Base-by-base conservation (phyloP, 495 filamentous ascomycete genomes). In the Aspergillus wentii region DNA sequence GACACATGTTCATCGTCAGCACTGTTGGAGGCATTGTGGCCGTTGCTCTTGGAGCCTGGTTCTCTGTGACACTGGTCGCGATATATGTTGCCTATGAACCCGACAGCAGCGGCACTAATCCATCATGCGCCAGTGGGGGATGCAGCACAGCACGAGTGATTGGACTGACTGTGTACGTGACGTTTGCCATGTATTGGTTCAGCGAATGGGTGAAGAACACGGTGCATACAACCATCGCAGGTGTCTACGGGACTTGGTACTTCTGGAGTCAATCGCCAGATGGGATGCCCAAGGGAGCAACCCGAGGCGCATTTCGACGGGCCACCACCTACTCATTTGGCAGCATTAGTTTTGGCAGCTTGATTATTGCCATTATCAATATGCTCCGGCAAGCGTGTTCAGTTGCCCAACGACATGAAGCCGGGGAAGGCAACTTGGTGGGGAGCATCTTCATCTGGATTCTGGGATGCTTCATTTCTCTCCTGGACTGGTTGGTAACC, bases 221-320 rank as follows among this genome's bases (percentile, higher is more conserved):
- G 11, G 83, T 95, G 23, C 89, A 97, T 59, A 83, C 80, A 20
- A 88, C 83, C 15, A 83, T 95, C 51, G 83, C 85, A 0, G 88
- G 91, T 8, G 82, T 95, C 9, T 95, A 94, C 45, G 90, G 87
- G 0, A 84, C 83, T 1, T 95, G 90, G 90, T 97, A 94, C 63
- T 95, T 95, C 68, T 81, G 71, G 47, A 64, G 70, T 22, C 64
- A 74, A 13, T 83, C 83, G 30, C 60, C 74, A 0, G 59, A 58
- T 14, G 74, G 75, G 3, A 82, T 85, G 55, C 88, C 88, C 3
- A 77, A 67, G 29, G 77, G 78, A 8, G 80, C 85, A 5, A 95
- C 91, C 1, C 72, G 86, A 5, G 85, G 87, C 11, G 71, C 68
- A 3, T 76, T 91, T 35, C 77, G 76, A 40, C 75, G 88, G 27